Conservation (phyloP, 257 asterid genomes). For the Thymus mandschuricus region DNA sequence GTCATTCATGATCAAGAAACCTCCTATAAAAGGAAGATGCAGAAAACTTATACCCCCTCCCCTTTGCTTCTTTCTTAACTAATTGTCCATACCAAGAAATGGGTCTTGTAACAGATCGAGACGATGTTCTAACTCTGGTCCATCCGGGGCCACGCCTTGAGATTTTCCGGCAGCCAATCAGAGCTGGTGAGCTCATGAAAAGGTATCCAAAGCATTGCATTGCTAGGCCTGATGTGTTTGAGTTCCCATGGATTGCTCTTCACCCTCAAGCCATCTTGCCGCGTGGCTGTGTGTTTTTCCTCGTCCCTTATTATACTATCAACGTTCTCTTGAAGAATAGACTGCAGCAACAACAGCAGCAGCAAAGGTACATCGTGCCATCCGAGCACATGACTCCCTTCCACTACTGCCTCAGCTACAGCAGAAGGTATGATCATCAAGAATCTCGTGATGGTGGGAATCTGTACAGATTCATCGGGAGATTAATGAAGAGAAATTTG, state of each 20-base stretch:
- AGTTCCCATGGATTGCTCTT: conserved; percentile 59
- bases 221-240: conserved; percentile 70
- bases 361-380: neutral
- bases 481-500: conserved; percentile 25
- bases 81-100: conserved; percentile 6
- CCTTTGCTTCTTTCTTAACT: conserved; percentile 11
- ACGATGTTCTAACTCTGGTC: conserved; percentile 51
- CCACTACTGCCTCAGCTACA: conserved; percentile 19
- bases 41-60: conserved; percentile 7
- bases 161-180: conserved; percentile 43
- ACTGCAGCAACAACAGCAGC: neutral
- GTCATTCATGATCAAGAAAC: conserved; percentile 2
- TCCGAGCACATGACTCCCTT: neutral
- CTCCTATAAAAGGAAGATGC: neutral
- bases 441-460: conserved; percentile 15
- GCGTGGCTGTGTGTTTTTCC: conserved; percentile 37
- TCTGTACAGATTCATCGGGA: conserved; percentile 8
- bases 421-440: neutral
- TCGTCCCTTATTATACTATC: conserved; percentile 37
- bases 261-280: conserved; percentile 51
- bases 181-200: conserved; percentile 50
- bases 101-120: conserved; percentile 39
- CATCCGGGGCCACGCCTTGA: conserved; percentile 51
- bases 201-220: conserved; percentile 62
- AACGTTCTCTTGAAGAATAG: conserved; percentile 31